Base-by-base conservation (phyloP, 2,329 filamentous ascomycete species). In the Epichloe amarillans region DNA sequence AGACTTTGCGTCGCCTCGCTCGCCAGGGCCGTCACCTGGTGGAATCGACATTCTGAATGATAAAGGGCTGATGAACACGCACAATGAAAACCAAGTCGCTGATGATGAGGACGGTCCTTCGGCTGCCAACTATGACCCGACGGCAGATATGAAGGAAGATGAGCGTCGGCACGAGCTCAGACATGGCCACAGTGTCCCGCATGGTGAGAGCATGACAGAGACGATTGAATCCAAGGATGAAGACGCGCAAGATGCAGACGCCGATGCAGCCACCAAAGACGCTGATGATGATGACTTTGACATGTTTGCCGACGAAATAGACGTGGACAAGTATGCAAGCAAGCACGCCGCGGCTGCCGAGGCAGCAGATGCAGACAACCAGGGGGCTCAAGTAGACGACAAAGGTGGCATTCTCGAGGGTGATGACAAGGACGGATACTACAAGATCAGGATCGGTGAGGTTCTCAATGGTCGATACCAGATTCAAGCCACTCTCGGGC, bases 401-500 rank as follows among this genome's bases (percentile, higher is more conserved):
- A 86, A 70, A 65, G 82, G 82, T 55, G 87, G 84, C 55, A 86
- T 91, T 66, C 79, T 96, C 49, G 91, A 97, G 61, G 91, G 95
- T 53, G 90, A 95, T 62, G 93, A 97, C 63, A 82, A 85, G 49
- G 89, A 98, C 62, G 93, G 91, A 5, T 97, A 97, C 65, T 98
- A 97, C 74, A 94, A 93, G 67, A 83, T 96, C 52, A 88, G 94
- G 52, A 82, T 89, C 40, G 90, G 91, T 61, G 93, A 98, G 71
- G 72, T 97, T 48, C 76, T 98, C 55, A 86, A 95, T 59, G 83
- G 83, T 33, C 85, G 89, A 36, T 97, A 97, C 66, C 87, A 93
- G 63, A 82, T 98, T 35, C 85, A 91, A 64, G 82, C 90, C 52
- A 84, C 84, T 49, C 76, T 98, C 21, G 93, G 93, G 56, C 89